Base-by-base conservation (phyloP, 345 rosid species). In the Acer negundo region DNA sequence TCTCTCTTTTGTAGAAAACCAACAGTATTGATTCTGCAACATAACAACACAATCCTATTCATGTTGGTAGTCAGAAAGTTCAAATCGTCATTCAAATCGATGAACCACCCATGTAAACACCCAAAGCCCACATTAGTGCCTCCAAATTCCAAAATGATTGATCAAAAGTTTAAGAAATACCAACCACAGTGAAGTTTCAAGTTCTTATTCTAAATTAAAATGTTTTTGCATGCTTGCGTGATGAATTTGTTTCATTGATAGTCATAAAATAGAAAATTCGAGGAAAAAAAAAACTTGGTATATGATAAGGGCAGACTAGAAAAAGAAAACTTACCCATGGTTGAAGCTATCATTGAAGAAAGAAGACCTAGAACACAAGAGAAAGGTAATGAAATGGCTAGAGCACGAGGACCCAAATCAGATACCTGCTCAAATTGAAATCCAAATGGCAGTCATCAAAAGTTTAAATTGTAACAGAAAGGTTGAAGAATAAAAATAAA, bases 341-440 rank as follows among this genome's bases (percentile, higher is more conserved):
- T 82, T 72, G 88, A 80, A 76, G 90, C 83, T 35, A 87, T 85
- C 88, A 85, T 81, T 35, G 90, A 83, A 55, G 90, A 87, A 46
- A 83, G 84, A 66, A 87, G 88, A 77, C 88, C 90, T 35, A 87
- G 77, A 69, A 82, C 84, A 76, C 90, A 87, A 23, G 88, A 70
- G 79, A 81, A 83, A 31, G 90, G 90, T 76, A 87, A 67, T 19
- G 88, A 85, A 42, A 85, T 79, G 49, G 88, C 88, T 20, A 87
- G 80, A 73, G 88, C 90, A 59, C 86, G 82, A 75, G 90, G 75
- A n/a, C 86, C 87, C 82, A 87, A 55, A 62, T 78, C 77, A 2
- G 84, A 76, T 51, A 86, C 85, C 89, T 86, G 82, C 77, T 46
- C 42, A 73, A 59, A 67, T n/a, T 49, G 49, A 78, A 67, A 67